Conservation (phyloP, 495 filamentous ascomycete species). For the Staphylotrichum tortipilum region DNA sequence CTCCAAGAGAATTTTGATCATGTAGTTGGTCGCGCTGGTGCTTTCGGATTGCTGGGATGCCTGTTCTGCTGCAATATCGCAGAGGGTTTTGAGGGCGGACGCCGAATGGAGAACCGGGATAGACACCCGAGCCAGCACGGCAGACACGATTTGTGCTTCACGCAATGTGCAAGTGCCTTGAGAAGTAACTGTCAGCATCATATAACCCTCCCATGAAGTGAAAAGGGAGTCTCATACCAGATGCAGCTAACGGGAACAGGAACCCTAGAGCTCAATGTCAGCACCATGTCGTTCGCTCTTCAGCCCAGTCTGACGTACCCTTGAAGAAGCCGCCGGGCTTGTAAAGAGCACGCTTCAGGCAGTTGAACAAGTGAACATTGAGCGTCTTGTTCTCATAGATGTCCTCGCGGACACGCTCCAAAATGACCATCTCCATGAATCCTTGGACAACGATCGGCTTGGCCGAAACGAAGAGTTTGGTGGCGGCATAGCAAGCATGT, state of each 20-base stretch:
- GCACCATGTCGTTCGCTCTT: background rate
- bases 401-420: constrained; percentile 83
- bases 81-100: constrained; percentile 80
- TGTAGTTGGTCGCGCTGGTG: constrained; percentile 78
- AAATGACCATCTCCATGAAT: constrained; percentile 72
- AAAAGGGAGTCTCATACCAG: constrained; percentile 30
- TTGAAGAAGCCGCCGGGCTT: constrained; percentile 97
- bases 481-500: constrained; percentile 67
- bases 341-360: constrained; percentile 86
- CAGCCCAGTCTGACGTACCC: constrained; percentile 35
- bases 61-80: constrained; percentile 86
- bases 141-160: constrained; percentile 84
- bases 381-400: constrained; percentile 72
- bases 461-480: constrained; percentile 76
- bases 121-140: constrained; percentile 64
- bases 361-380: constrained; percentile 89
- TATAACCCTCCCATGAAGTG: background rate
- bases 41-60: constrained; percentile 61
- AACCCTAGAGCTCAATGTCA: constrained; percentile 33
- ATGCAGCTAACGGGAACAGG: constrained; percentile 76
- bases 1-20: constrained; percentile 85
- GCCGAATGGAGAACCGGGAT: constrained; percentile 89
- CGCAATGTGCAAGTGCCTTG: constrained; percentile 68
- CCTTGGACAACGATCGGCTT: constrained; percentile 66
- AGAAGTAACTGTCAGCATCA: background rate